Percentiles rank a stretch among this genome's conserved stretches.
These are phyloP conservation scores for Kernera saxatilis DNA, from an alignment of 345 rosid genomes.

Conservation along the genomic window DNA sequence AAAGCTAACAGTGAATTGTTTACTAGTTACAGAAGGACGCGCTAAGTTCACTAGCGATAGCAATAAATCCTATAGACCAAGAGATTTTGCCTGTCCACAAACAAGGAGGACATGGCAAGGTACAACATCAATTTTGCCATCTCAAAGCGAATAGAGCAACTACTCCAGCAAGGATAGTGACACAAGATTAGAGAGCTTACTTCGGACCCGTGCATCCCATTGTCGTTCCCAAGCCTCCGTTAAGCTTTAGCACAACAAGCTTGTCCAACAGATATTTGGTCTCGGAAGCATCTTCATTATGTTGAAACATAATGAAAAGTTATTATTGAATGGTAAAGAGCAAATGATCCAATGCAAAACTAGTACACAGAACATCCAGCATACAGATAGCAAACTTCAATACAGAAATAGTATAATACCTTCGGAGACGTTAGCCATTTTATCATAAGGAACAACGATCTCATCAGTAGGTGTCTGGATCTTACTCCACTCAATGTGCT, in stretches of 20 bases:
- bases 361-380: background rate
- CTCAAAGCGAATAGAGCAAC: background rate
- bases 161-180: background rate
- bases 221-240: conserved; percentile 94
- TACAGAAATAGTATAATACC: conserved; percentile 14
- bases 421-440: conserved; percentile 28
- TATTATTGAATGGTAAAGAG: background rate
- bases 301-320: background rate
- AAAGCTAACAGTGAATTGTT: background rate
- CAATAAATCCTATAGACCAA: background rate
- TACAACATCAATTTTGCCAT: background rate
- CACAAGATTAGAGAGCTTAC: conserved; percentile 37
- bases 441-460: conserved; percentile 40
- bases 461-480: conserved; percentile 46
- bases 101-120: background rate
- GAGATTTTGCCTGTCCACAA: background rate
- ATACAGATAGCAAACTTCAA: background rate
- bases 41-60: background rate
- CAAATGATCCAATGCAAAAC: background rate
- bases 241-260: conserved; percentile 90
- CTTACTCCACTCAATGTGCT: conserved; percentile 45
- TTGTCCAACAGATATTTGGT: conserved; percentile 75
- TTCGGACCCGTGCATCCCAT: conserved; percentile 99
- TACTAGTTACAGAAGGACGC: background rate
- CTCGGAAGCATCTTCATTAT: conserved; percentile 50